A percentile compares a stretch with the other conserved stretches of the same genome.
Conservation (phyloP, 805 yeast species). For the Candida boidinii region DNA sequence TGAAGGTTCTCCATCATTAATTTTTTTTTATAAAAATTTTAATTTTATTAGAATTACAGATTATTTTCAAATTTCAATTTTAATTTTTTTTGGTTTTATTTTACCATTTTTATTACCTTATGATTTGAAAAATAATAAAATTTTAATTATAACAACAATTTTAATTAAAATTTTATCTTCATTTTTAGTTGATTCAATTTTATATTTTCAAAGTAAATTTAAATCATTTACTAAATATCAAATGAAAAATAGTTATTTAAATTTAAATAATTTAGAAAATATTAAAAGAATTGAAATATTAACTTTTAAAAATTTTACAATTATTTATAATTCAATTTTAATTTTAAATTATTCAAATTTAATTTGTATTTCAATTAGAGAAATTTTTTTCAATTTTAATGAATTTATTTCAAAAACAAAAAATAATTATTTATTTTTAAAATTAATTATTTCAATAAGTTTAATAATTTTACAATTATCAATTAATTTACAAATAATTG, state of each 20-base stretch:
- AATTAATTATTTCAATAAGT: conserved; percentile 50
- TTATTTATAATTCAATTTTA: conserved; percentile 32
- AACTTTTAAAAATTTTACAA: conserved; percentile 69
- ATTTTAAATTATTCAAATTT: conserved; percentile 8
- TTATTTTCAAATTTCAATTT: conserved; percentile 35
- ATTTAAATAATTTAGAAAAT: conserved; percentile 22
- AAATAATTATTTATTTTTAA: conserved; percentile 37
- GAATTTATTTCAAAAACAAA: conserved; percentile 9
- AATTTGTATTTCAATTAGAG: conserved; percentile 6
- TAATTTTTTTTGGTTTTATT: conserved; percentile 32
- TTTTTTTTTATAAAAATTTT: conserved; percentile 50
- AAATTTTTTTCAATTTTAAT: conserved; percentile 3
- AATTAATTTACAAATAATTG: conserved; percentile 61
- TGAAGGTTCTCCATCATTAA: conserved; percentile 29
- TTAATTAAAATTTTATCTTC: conserved; percentile 42
- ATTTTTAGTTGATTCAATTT: conserved; percentile 37
- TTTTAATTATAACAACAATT: conserved; percentile 25
- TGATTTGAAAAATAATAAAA: conserved; percentile 20
- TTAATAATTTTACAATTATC: conserved; percentile 54
- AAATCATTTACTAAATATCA: conserved; percentile 59
- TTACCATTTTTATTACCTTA: conserved; percentile 29
- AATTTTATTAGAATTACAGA: conserved; percentile 59
- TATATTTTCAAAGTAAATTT: conserved; percentile 49
- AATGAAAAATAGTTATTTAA: conserved; percentile 54
- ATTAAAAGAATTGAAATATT: conserved; percentile 5